phyloP scores from a whole-genome alignment of 257 asterid genomes.

The Gentiana straminea region DNA sequence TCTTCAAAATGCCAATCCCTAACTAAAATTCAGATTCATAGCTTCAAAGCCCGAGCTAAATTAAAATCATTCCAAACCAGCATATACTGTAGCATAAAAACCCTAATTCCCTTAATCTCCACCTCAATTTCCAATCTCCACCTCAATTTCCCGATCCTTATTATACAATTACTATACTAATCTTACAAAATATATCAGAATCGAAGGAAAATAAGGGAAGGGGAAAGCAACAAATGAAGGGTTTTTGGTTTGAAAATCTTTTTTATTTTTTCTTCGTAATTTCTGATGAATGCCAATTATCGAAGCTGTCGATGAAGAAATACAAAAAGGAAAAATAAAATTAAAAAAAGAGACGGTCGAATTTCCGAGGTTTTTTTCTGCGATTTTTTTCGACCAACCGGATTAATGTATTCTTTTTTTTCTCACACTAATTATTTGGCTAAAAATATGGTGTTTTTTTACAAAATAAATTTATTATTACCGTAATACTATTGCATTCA shows the following conservation, averaged over 20 bases:
- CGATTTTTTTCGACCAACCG: too few species aligned
- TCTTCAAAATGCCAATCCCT: slow-evolving; percentile 34
- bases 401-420: too few species aligned
- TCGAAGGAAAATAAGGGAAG: slow-evolving; percentile 1
- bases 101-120: slow-evolving; percentile 10
- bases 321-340: neutral
- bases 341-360: slow-evolving; percentile 9
- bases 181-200: neutral
- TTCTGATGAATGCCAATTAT: slow-evolving; percentile 1
- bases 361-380: neutral
- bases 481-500: too few species aligned
- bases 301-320: slow-evolving; percentile 21
- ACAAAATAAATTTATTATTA: too few species aligned
- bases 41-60: slow-evolving; percentile 24
- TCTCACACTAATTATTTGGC: too few species aligned
- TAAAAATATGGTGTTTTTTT: too few species aligned
- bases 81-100: slow-evolving; percentile 19
- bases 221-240: slow-evolving; percentile 4
- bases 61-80: slow-evolving; percentile 37
- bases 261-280: neutral
- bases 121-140: slow-evolving; percentile 4
- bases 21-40: slow-evolving; percentile 40
- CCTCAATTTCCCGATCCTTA: slow-evolving; percentile 12
- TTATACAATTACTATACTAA: neutral
- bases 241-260: neutral